Evolutionary conservation across 352 stramenopile species (phyloP).

Genomic region (Bremia lactucae): DNA sequence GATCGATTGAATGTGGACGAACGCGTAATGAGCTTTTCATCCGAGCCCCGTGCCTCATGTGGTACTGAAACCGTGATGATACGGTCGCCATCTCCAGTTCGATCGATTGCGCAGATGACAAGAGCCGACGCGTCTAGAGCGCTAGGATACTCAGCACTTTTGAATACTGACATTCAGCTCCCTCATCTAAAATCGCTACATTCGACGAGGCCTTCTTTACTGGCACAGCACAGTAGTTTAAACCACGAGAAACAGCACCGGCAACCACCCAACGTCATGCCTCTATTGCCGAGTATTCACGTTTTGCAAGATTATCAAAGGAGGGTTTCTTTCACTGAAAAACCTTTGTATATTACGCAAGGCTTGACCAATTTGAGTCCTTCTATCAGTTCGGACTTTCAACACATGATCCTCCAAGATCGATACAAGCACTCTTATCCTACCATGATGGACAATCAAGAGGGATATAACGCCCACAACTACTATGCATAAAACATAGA

Average conservation of each 20-base stretch:
- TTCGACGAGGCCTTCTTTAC: neutral
- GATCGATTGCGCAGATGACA: neutral
- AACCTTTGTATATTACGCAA: too few relatives aligned
- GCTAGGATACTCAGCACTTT: conserved; percentile 2
- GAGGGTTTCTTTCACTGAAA: neutral
- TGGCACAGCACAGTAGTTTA: neutral
- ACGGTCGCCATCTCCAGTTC: neutral
- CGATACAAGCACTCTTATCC: too few relatives aligned
- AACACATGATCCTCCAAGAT: too few relatives aligned
- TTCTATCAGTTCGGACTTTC: too few relatives aligned
- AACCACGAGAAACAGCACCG: neutral
- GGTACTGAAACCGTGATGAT: neutral
- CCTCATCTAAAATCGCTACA: conserved; percentile 1
- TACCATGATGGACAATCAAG: too few relatives aligned
- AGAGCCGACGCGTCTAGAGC: neutral
- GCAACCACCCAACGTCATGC: conserved; percentile 4
- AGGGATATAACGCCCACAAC: too few relatives aligned
- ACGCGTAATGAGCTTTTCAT: neutral
- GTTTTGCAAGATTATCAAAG: conserved; percentile 6
- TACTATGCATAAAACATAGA: too few relatives aligned
- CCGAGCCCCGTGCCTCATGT: neutral
- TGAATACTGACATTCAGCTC: conserved; percentile 2
- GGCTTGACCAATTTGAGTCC: too few relatives aligned
- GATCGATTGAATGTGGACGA: neutral
- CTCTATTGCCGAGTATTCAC: conserved; percentile 10